Conservation (phyloP, 345 rosid species). For the Cochlearia excelsa region DNA sequence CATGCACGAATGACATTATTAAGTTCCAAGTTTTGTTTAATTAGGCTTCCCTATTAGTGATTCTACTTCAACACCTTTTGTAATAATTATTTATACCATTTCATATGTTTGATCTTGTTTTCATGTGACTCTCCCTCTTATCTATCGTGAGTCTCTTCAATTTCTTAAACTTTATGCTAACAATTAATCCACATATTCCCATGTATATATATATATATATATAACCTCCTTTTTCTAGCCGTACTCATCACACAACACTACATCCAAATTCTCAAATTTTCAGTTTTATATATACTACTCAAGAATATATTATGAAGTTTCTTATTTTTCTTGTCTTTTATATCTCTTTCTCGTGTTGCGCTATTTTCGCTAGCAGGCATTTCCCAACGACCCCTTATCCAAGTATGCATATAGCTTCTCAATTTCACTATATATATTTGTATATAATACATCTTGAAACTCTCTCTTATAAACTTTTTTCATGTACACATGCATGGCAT, state of each 20-base stretch:
- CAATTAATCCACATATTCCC: not conserved
- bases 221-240: conserved; percentile 31
- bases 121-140: conserved; percentile 60
- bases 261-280: too few relatives aligned
- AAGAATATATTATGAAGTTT: conserved; percentile 23
- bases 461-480: conserved; percentile 6
- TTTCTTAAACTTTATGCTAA: conserved; percentile 39
- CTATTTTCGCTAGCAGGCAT: conserved; percentile 30
- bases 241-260: conserved; percentile 15
- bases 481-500: conserved; percentile 1
- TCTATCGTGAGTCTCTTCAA: conserved; percentile 83
- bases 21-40: conserved; percentile 15
- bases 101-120: conserved; percentile 35
- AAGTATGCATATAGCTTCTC: conserved; percentile 34
- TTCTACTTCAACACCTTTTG: conserved; percentile 9
- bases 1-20: conserved; percentile 26
- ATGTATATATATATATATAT: conserved; percentile 11
- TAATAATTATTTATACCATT: conserved; percentile 17
- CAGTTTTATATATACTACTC: not conserved
- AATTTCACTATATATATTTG: conserved; percentile 10
- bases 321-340: conserved; percentile 32
- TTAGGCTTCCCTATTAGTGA: conserved; percentile 13
- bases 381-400: conserved; percentile 16
- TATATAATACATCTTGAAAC: conserved; percentile 26
- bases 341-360: conserved; percentile 26